Base-by-base conservation (phyloP, 1,284 basidiomycete species). In the Cryptococcus hybrid region DNA sequence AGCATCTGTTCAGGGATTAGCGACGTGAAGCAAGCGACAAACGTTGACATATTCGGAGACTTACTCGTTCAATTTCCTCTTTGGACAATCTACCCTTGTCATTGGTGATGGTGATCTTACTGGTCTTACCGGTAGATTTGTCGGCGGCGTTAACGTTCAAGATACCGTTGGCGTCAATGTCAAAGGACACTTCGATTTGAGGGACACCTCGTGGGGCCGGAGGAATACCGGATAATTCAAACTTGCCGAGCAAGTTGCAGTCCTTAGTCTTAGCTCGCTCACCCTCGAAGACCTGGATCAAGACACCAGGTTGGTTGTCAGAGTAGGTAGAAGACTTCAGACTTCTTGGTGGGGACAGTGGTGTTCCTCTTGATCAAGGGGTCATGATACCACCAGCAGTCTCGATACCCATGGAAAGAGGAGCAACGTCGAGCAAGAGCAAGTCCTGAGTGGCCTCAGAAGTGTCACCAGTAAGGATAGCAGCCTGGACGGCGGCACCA, bases 371-470 rank as follows among this genome's bases (percentile, higher is more conserved):
- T 92, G 71, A 97, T 90, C 73, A 97, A 91, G 64, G 93, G 83
- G 92, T 92, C 79, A 97, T 95, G 77, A 96, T 90, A 77, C 95
- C 92, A 74, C 92, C 93, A 78, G 95, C 92, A 92, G 94, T 96
- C 79, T 92, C 94, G 68, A 97, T 92, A 88, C 94, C 94, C 69
- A 96, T 88, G 59, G 92, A 96, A 60, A 97, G 85, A 63, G 94
- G 93, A 63, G 93, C 89, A 68, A 97, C 93, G 80, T 97, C 93
- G 74, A 97, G 90, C 65, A 97, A 85, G 71, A 96, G 85, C 66
- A 97, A 85, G 79, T 96, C 93, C 77, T 89, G 87, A 58, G 93
- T 96, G 83, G 94, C 92, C 72, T 96, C 93, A 56, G 92, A 95
- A 55, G 92, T 95, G 79, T 96, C 90, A 63, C 92, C 91, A 70